phyloP scores from a whole-genome alignment of 768 basidiomycete species.

The Gloeopeniophorella convolvens region DNA sequence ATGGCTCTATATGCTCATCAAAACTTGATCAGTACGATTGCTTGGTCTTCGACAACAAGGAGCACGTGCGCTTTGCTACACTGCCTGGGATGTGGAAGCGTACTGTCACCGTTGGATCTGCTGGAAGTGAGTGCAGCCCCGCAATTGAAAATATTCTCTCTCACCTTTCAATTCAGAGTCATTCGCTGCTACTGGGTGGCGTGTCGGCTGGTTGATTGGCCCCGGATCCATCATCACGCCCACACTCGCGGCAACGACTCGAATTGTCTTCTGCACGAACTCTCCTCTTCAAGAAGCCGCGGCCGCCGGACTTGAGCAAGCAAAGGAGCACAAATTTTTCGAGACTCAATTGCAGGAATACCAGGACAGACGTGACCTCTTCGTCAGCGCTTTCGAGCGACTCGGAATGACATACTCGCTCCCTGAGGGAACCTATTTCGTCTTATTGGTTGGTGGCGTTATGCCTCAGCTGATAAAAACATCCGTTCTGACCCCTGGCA shows the following conservation, averaged over 20 bases:
- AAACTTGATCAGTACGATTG: conserved; percentile 70
- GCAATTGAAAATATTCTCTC: neutral
- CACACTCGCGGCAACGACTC: conserved; percentile 83
- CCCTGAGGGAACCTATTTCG: conserved; percentile 89
- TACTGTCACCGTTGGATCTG: conserved; percentile 93
- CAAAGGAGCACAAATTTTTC: conserved; percentile 66
- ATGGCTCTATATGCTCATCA: neutral
- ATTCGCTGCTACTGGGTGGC: conserved; percentile 97
- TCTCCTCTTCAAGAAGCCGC: conserved; percentile 93
- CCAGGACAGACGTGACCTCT: conserved; percentile 65
- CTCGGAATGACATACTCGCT: conserved; percentile 80
- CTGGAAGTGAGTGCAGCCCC: conserved; percentile 58
- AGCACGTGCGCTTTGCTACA: conserved; percentile 88
- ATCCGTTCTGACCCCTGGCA: conserved; percentile 1
- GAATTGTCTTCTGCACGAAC: conserved; percentile 94
- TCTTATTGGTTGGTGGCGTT: conserved; percentile 59
- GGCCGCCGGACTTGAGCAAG: conserved; percentile 84
- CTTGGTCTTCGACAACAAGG: conserved; percentile 79
- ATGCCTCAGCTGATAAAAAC: neutral
- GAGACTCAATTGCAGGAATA: conserved; percentile 73
- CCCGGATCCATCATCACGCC: conserved; percentile 77
- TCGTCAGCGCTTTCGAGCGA: conserved; percentile 73
- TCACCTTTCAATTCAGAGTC: conserved; percentile 51
- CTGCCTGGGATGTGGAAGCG: conserved; percentile 99
- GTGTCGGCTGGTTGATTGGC: conserved; percentile 94